Base-by-base conservation (phyloP, 1,139 yeast species). In the Blastobotrys proliferans region DNA sequence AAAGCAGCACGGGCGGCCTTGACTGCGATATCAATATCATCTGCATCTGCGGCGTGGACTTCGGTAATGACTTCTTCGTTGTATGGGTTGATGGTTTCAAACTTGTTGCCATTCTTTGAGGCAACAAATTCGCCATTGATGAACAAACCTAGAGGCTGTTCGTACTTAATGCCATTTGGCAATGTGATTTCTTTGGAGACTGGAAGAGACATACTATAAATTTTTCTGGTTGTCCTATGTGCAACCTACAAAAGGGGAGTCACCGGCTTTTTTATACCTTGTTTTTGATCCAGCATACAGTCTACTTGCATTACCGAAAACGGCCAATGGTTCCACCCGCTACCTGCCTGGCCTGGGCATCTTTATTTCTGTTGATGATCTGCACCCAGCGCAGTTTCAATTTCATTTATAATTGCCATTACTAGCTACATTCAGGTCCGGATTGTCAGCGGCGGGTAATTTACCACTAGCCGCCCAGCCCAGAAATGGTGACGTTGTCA, bases 121-220 rank as follows among this genome's bases (percentile, higher is more conserved):
- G 73, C 65, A 49, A 83, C 82, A 58, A 81, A 86, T 63, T 84
- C 85, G 62, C 83, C 83, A 70, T 84, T 81, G 63, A 86, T 83
- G 72, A 84, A 85, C 58, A 86, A 71, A 46, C 95, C 95, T 14
- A 83, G 69, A 50, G 94, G 95, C 63, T 84, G 86, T 38, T 72
- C 69, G 70, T 64, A 70, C 43, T 62, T 63, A 27, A 67, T 52
- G 35, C 86, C 86, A 54, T 77, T 79, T 50, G 86, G 85, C 40
- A 77, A 64, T 8, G 69, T 73, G 48, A 80, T 62, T 26, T 66
- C 45, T 25, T 39, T 36, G 14, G 35, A 22, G n/a, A 40, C 30
- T 11, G 50, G 50, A 13, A 38, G 27, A 34, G 43, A 38, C 43
- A 41, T 41, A n/a, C n/a, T n/a, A n/a, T n/a, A n/a, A n/a, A n/a